Conservation (phyloP, 1,284 basidiomycete genomes). For the Ceratobasidium sp. region DNA sequence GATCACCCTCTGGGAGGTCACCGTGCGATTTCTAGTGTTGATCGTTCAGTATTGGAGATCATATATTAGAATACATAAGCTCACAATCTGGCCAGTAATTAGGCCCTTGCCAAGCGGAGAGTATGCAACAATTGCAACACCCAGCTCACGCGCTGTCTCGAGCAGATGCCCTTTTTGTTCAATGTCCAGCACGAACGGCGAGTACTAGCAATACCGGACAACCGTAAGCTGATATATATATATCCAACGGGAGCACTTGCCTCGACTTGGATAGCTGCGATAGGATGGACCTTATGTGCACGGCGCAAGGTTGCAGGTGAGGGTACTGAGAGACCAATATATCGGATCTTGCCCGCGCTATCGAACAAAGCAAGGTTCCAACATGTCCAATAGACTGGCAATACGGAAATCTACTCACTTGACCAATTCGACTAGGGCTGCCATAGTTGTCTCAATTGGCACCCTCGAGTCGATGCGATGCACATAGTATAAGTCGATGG, state of each 20-base stretch:
- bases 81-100: constrained; percentile 55
- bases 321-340: constrained; percentile 59
- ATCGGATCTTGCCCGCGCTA: constrained; percentile 60
- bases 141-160: constrained; percentile 60
- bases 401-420: constrained; percentile 57
- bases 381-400: background rate
- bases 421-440: constrained; percentile 68
- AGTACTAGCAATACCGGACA: constrained; percentile 56
- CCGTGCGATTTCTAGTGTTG: constrained; percentile 18
- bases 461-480: constrained; percentile 61
- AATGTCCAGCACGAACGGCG: constrained; percentile 70
- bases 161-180: constrained; percentile 64
- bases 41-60: background rate
- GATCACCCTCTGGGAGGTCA: constrained; percentile 52
- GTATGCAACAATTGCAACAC: constrained; percentile 60
- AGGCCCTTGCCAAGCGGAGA: constrained; percentile 60
- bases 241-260: background rate
- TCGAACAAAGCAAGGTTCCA: background rate
- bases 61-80: background rate
- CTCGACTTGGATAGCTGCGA: constrained; percentile 74
- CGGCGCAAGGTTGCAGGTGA: constrained; percentile 71
- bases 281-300: constrained; percentile 72
- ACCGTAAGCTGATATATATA: background rate
- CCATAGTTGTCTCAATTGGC: constrained; percentile 59
- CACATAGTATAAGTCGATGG: constrained; percentile 55